A percentile compares a stretch with the other conserved stretches of the same genome.
Conservation (phyloP, 73 alveolate genomes). For the Stentor roeselii region DNA sequence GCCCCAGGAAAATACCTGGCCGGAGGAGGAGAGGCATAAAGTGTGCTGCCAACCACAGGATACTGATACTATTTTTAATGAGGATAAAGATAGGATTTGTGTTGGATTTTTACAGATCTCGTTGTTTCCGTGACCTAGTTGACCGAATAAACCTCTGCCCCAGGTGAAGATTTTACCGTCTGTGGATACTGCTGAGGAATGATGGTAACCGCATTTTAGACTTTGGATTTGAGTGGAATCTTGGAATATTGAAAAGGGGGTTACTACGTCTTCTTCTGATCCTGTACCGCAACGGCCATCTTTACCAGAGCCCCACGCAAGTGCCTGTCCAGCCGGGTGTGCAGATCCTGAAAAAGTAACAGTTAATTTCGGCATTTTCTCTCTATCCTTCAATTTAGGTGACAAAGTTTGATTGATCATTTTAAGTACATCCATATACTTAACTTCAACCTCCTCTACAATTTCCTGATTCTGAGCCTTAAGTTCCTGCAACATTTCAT, state of each 20-base stretch:
- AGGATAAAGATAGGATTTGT: background rate
- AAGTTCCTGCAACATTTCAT: slow-evolving; percentile 11
- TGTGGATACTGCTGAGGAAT: slow-evolving; percentile 57
- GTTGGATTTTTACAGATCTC: slow-evolving; percentile 2
- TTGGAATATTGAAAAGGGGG: background rate
- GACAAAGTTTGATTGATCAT: slow-evolving; percentile 1
- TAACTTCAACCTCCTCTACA: background rate
- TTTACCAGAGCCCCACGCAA: slow-evolving; percentile 86
- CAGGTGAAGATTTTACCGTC: slow-evolving; percentile 48
- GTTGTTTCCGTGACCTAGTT: slow-evolving; percentile 84
- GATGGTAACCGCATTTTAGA: slow-evolving; percentile 72
- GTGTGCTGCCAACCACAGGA: slow-evolving; percentile 59
- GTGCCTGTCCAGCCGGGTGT: background rate
- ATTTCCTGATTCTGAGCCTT: slow-evolving; percentile 25
- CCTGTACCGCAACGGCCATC: slow-evolving; percentile 88
- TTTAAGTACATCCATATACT: slow-evolving; percentile 16
- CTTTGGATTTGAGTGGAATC: background rate
- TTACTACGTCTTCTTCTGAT: slow-evolving; percentile 35
- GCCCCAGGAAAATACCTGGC: slow-evolving; percentile 53
- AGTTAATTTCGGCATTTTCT: background rate
- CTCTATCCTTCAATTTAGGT: background rate
- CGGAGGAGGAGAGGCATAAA: slow-evolving; percentile 37
- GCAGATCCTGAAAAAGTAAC: background rate
- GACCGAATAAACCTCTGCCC: slow-evolving; percentile 77
- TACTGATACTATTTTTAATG: background rate